Evolutionary conservation across 768 basidiomycete species (phyloP), one percentile per base, ranked within the genome.

Genomic region (Naganishia randhawae): DNA sequence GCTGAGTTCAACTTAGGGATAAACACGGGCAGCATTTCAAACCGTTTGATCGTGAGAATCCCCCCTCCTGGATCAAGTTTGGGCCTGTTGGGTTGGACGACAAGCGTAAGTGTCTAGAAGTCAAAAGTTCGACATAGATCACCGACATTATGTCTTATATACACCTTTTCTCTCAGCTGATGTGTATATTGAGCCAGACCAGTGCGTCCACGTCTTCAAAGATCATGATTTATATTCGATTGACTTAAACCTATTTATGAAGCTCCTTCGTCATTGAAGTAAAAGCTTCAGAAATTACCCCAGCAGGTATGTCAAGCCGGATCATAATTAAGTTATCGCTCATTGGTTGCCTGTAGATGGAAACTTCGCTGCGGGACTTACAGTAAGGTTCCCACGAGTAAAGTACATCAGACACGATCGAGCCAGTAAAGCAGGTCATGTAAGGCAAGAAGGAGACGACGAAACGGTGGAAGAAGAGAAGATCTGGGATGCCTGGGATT

Each of bases 221-320:
- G n/a, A n/a, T n/a, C n/a, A n/a, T n/a, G n/a, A n/a, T n/a, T n/a
- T n/a, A n/a, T n/a, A n/a, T n/a, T n/a, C n/a, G n/a, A n/a, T n/a
- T n/a, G n/a, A n/a, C n/a, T n/a, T n/a, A n/a, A n/a, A n/a, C 39
- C 14, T 63, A 25, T 6, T 37, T 42, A 35, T 41, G 22, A 69
- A 96, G 94, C 72, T 96, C 95, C 0, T 98, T 99, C 78, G 89
- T 97, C 39, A 69, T 98, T 72, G 89, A 89, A 73, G 86, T 98
- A 66, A 98, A 98, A 80, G 95, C 91, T 0, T 90, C 94, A 0
- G 93, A 97, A 77, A 91, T 98, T 63, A 87, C 87, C 1, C 81
- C 84, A 11, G 85, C 90, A 50, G 89, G 92, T 88, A 67, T 45
- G 77, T 71, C 16, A 16, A 11, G 66, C 27, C 37, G 39, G 35